Percentiles rank a stretch among this genome's conserved stretches.
These are phyloP conservation scores for Manihot esculenta DNA, from an alignment of 441 rosid genomes.

Conservation along the genomic window DNA sequence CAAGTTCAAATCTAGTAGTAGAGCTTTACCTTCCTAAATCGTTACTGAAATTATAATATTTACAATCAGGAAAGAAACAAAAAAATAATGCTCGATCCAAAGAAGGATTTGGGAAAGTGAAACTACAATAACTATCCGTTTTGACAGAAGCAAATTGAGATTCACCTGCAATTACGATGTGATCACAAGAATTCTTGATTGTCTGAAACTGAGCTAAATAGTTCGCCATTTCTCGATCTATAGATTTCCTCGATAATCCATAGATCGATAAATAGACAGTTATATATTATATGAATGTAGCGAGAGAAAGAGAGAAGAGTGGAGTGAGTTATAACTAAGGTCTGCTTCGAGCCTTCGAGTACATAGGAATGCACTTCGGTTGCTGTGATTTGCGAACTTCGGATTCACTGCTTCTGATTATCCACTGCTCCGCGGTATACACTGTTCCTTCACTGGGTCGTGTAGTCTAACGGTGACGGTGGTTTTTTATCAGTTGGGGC, in stretches of 20 bases:
- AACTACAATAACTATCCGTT: not conserved
- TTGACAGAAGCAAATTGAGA: not conserved
- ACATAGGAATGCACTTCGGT: not conserved
- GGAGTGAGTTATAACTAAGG: not conserved
- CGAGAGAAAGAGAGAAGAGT: not conserved
- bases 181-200: constrained; percentile 74
- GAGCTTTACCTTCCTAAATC: not conserved
- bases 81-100: constrained; percentile 16
- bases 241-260: constrained; percentile 27
- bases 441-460: not conserved
- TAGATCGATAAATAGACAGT: constrained; percentile 25
- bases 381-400: constrained; percentile 5
- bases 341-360: constrained; percentile 6
- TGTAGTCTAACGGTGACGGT: too few species aligned
- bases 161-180: constrained; percentile 80
- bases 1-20: constrained; percentile 3
- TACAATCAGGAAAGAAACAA: not conserved
- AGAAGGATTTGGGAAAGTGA: not conserved
- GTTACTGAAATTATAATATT: not conserved
- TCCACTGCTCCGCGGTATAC: not conserved
- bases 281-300: not conserved
- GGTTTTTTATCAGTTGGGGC: too few species aligned
- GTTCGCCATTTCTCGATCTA: constrained; percentile 79
- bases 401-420: constrained; percentile 1
- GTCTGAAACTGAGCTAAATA: constrained; percentile 90